Base-by-base conservation (phyloP, 495 filamentous ascomycete genomes). In the Penicillium angulare region DNA sequence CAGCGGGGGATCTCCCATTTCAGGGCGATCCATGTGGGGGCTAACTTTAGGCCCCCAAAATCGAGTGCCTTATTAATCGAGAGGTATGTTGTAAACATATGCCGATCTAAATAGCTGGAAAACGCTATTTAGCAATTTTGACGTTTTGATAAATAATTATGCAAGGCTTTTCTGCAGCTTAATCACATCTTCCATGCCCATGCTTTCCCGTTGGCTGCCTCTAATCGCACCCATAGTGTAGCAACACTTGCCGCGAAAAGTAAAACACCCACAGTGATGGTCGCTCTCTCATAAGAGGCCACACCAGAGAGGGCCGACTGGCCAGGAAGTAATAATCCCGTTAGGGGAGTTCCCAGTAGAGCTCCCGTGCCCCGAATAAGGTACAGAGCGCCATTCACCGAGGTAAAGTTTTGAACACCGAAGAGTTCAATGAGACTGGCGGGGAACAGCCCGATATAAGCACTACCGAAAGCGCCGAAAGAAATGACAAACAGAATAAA, bases 301-400 rank as follows among this genome's bases (percentile, higher is more conserved):
- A 66, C 54, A 33, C 29, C 43, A 0, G 52, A 53, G 21, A 66
- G 35, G 1, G 63, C 62, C 8, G 47, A 57, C 32, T 59, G 52
- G 10, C 53, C 57, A 3, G 65, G 61, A 42, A 74, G 58, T 40
- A 77, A 46, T 42, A 69, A 44, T 6, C 73, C 71, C 8, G 62
- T 71, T 27, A 73, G 52, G 2, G 79, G 81, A 31, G 74, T 78
- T 4, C 80, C 79, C 46, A 81, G 69, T 44, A 82, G 68, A 3
- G 77, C 77, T 1, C 78, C 79, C 13, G 77, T 55, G 3, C 79
- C 81, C 39, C 78, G 64, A n/a, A 83, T 67, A 15, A 83, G 75
- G 45, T 81, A 76, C 21, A 84, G 68, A 21, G 80, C 81, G 0
- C 78, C 77, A 52, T 81, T 84, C 1, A 84, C 79, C 1, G 77